These are phyloP conservation scores for Aspergillus sclerotialis DNA, from an alignment of 2,329 filamentous ascomycete species.

Conservation along the genomic window DNA sequence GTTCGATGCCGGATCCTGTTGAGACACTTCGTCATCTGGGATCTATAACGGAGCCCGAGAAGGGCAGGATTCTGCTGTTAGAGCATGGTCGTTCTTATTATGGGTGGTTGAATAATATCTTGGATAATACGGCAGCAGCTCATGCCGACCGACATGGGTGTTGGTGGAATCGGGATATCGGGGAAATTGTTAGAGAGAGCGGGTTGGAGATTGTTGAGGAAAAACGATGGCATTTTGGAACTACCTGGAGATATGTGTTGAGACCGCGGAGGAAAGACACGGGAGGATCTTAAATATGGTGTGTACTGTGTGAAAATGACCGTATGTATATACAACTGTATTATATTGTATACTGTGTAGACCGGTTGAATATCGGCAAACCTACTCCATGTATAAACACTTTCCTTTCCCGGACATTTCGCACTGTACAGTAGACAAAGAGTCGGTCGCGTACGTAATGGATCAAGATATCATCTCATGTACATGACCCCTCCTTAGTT, in stretches of 20 bases:
- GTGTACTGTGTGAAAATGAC: background rate
- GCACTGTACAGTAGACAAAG: no score
- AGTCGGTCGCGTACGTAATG: no score
- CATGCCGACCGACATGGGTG: slow-evolving; percentile 47
- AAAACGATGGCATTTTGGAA: slow-evolving; percentile 42
- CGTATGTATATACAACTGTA: no score
- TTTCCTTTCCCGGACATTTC: no score
- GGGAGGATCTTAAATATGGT: slow-evolving; percentile 2
- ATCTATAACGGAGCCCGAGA: slow-evolving; percentile 30
- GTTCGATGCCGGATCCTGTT: slow-evolving; percentile 40
- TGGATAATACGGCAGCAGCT: slow-evolving; percentile 41
- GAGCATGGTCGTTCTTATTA: slow-evolving; percentile 45
- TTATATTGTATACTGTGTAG: no score
- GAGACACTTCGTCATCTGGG: slow-evolving; percentile 35
- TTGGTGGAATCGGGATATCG: slow-evolving; percentile 49
- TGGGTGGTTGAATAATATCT: slow-evolving; percentile 39
- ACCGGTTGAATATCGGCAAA: no score
- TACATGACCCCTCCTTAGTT: no score
- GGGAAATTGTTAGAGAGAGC: slow-evolving; percentile 39
- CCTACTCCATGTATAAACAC: no score
- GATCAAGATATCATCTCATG: no score
- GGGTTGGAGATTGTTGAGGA: slow-evolving; percentile 42
- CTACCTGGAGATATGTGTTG: slow-evolving; percentile 40
- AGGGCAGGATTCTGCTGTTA: slow-evolving; percentile 40
- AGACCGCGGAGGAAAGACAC: slow-evolving; percentile 19